Evolutionary conservation across 2,329 filamentous ascomycete species (phyloP).

Genomic region (Fusarium siculi): DNA sequence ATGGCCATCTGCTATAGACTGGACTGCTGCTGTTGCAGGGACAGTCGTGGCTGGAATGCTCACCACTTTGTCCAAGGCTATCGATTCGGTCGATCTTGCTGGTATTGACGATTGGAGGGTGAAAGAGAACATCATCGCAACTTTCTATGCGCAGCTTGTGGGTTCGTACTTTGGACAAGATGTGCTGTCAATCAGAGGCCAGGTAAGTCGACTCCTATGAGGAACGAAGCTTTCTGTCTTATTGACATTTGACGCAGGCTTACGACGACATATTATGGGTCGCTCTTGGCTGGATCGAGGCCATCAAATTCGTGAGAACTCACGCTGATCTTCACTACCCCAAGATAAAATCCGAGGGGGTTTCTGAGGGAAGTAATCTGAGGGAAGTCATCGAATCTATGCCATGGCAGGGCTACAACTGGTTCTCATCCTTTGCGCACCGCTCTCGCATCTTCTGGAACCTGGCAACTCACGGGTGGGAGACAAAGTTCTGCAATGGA

Average conservation of each 20-base stretch:
- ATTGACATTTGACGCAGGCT: slow-evolving; percentile 61
- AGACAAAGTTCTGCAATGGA: slow-evolving; percentile 80
- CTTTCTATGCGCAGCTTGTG: slow-evolving; percentile 80
- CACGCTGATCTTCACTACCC: slow-evolving; percentile 73
- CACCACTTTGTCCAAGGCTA: slow-evolving; percentile 73
- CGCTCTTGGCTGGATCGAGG: slow-evolving; percentile 89
- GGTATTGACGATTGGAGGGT: slow-evolving; percentile 57
- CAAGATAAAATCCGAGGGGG: background rate
- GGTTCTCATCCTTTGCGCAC: slow-evolving; percentile 81
- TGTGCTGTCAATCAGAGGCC: slow-evolving; percentile 74
- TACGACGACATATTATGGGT: slow-evolving; percentile 98
- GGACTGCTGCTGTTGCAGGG: slow-evolving; percentile 87
- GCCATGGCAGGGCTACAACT: slow-evolving; percentile 81
- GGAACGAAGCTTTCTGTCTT: background rate
- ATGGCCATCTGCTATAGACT: slow-evolving; percentile 90
- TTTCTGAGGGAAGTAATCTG: slow-evolving; percentile 38
- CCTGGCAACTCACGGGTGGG: slow-evolving; percentile 82
- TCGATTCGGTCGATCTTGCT: slow-evolving; percentile 52
- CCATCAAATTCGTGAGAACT: slow-evolving; percentile 77
- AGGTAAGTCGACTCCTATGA: slow-evolving; percentile 47
- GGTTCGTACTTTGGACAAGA: slow-evolving; percentile 91
- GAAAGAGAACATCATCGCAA: slow-evolving; percentile 82
- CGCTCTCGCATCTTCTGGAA: slow-evolving; percentile 88
- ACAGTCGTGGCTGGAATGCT: slow-evolving; percentile 82
- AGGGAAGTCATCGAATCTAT: slow-evolving; percentile 52